Conservation (phyloP, 805 yeast species). For the Lachancea waltii region DNA sequence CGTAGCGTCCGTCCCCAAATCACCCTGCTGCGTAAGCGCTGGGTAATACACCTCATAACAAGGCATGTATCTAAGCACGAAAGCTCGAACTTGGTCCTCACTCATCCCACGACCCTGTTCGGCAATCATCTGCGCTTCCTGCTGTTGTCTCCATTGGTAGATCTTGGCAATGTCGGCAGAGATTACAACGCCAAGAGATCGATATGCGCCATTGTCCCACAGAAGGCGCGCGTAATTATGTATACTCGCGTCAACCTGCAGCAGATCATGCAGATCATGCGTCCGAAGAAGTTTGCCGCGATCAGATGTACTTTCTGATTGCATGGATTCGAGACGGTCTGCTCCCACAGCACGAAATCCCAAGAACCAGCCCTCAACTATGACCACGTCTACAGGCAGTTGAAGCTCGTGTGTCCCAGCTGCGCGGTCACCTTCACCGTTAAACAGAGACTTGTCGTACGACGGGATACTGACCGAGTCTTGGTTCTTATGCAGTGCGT, state of each 20-base stretch:
- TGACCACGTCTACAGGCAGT: conserved; percentile 51
- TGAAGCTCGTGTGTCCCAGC: conserved; percentile 26
- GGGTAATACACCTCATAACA: conserved; percentile 64
- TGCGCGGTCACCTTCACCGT: conserved; percentile 76
- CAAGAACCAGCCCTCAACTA: conserved; percentile 92
- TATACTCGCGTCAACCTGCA: conserved; percentile 48
- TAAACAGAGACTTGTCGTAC: conserved; percentile 68
- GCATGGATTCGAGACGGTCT: background rate
- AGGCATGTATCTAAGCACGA: conserved; percentile 84
- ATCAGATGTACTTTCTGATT: conserved; percentile 8
- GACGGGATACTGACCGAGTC: conserved; percentile 41
- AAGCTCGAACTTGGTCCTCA: conserved; percentile 56
- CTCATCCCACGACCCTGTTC: conserved; percentile 71
- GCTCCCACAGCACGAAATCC: conserved; percentile 49
- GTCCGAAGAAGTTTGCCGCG: conserved; percentile 20
- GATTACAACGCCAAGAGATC: conserved; percentile 57
- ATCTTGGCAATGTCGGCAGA: conserved; percentile 54
- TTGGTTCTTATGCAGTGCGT: conserved; percentile 23
- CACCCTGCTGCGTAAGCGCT: background rate
- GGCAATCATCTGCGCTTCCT: conserved; percentile 30
- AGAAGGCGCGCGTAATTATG: conserved; percentile 40
- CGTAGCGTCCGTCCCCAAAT: conserved; percentile 19
- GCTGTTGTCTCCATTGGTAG: conserved; percentile 72
- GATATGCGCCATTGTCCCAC: conserved; percentile 42
- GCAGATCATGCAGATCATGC: conserved; percentile 26